phyloP scores from a whole-genome alignment of 2,329 filamentous ascomycete genomes.

The Clarireedia hainanense region DNA sequence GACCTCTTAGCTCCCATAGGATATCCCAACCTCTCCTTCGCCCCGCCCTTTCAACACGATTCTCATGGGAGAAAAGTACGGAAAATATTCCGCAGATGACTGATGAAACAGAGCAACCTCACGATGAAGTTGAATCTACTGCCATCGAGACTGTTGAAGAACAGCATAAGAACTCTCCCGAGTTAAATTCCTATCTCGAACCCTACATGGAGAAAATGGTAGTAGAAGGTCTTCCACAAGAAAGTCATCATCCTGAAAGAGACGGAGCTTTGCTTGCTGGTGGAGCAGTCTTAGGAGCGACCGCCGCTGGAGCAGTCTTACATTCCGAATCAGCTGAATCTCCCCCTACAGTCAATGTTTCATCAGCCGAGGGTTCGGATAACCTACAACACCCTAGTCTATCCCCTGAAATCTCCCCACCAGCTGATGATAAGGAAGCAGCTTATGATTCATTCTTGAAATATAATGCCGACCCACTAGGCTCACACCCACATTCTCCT shows the following conservation, averaged over 20 bases:
- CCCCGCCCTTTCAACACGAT: slow-evolving; percentile 17
- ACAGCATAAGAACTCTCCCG: not conserved
- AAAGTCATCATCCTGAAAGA: slow-evolving; percentile 12
- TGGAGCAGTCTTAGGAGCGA: slow-evolving; percentile 10
- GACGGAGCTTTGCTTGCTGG: slow-evolving; percentile 14
- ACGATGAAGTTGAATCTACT: not conserved
- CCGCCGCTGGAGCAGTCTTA: slow-evolving; percentile 2
- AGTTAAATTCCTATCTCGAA: not conserved
- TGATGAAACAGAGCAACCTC: not conserved
- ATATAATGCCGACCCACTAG: slow-evolving; percentile 9
- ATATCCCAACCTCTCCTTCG: slow-evolving; percentile 11
- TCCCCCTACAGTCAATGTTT: slow-evolving; percentile 25
- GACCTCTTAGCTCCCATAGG: slow-evolving; percentile 21
- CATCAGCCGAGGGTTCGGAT: slow-evolving; percentile 39
- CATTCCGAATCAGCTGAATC: not conserved
- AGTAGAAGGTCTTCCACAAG: not conserved
- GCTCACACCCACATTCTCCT: slow-evolving; percentile 1
- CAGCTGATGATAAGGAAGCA: slow-evolving; percentile 35
- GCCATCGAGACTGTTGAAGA: not conserved
- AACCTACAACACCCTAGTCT: slow-evolving; percentile 30
- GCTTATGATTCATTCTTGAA: slow-evolving; percentile 18
- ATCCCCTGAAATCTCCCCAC: slow-evolving; percentile 5
- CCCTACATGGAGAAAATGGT: slow-evolving; percentile 5
- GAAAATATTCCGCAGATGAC: slow-evolving; percentile 13
- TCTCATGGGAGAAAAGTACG: slow-evolving; percentile 25